Conservation (phyloP, 1,284 basidiomycete genomes). For the Ustilago curta region DNA sequence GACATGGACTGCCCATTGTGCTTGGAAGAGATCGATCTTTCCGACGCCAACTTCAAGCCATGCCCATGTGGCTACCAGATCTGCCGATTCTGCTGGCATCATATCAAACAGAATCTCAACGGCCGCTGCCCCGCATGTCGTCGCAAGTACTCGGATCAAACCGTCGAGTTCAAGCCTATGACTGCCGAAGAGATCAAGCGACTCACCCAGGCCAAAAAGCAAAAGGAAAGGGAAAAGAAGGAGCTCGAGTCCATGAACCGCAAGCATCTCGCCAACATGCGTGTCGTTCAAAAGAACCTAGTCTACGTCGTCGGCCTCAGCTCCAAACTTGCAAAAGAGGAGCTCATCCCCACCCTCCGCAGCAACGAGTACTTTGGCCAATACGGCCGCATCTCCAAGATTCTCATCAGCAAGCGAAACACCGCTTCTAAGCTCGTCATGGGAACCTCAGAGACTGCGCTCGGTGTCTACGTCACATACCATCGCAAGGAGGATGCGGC, state of each 20-base stretch:
- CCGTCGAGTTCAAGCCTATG: constrained; percentile 94
- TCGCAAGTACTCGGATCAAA: constrained; percentile 90
- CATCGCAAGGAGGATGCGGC: constrained; percentile 94
- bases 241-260: constrained; percentile 90
- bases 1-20: constrained; percentile 98
- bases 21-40: constrained; percentile 98
- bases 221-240: constrained; percentile 93
- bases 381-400: constrained; percentile 97
- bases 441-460: constrained; percentile 76
- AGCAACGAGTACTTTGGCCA: constrained; percentile 98
- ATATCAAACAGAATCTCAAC: constrained; percentile 96
- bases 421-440: constrained; percentile 74
- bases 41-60: constrained; percentile 99
- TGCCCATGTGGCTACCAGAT: constrained; percentile 99
- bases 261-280: constrained; percentile 89
- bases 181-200: constrained; percentile 95
- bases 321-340: constrained; percentile 93
- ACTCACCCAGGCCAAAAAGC: constrained; percentile 94
- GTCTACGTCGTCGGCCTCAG: constrained; percentile 94
- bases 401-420: constrained; percentile 90
- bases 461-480: constrained; percentile 97
- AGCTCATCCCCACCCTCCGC: constrained; percentile 93
- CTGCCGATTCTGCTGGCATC: constrained; percentile 99
- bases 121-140: constrained; percentile 97
- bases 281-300: constrained; percentile 95